Evolutionary conservation across 139 green algal genomes (phyloP).

Genomic region (Chlorokybus atmophyticus): DNA sequence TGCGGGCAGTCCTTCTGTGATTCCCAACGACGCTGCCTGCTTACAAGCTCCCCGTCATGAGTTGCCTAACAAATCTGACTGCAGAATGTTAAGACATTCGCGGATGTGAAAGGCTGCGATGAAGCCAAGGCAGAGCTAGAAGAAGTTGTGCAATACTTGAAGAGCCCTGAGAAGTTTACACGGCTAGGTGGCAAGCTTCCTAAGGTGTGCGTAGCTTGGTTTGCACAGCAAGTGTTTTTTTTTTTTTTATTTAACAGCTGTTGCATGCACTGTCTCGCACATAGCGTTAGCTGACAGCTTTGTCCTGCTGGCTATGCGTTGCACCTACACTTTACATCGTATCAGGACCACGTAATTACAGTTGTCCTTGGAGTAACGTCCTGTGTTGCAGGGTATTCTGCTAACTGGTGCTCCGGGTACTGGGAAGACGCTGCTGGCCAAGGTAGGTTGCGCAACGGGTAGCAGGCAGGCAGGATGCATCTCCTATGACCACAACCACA

Average conservation of each 20-base stretch:
- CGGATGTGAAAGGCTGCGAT: slow-evolving; percentile 48
- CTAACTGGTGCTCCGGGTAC: slow-evolving; percentile 61
- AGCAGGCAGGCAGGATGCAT: background rate
- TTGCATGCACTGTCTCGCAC: no score
- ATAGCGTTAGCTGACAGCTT: no score
- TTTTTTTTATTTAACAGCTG: slow-evolving; percentile 1
- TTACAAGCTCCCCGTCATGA: background rate
- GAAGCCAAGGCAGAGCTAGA: slow-evolving; percentile 92
- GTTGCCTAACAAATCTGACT: background rate
- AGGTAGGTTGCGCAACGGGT: slow-evolving; percentile 52
- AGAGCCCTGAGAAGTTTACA: slow-evolving; percentile 86
- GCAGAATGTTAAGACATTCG: slow-evolving; percentile 33
- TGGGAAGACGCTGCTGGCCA: slow-evolving; percentile 76
- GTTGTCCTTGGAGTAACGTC: background rate
- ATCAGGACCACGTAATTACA: background rate
- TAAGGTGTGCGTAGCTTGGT: slow-evolving; percentile 60
- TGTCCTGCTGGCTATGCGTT: slow-evolving; percentile 2
- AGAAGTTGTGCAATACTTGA: slow-evolving; percentile 92
- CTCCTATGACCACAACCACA: background rate
- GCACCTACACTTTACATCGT: background rate
- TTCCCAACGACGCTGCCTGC: background rate
- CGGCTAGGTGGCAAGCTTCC: slow-evolving; percentile 82
- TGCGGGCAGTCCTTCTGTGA: background rate
- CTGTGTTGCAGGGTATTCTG: slow-evolving; percentile 26
- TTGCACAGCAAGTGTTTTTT: slow-evolving; percentile 32